Evolutionary conservation across 352 stramenopile species (phyloP).

Genomic region (Thalassiosira mediterranea): DNA sequence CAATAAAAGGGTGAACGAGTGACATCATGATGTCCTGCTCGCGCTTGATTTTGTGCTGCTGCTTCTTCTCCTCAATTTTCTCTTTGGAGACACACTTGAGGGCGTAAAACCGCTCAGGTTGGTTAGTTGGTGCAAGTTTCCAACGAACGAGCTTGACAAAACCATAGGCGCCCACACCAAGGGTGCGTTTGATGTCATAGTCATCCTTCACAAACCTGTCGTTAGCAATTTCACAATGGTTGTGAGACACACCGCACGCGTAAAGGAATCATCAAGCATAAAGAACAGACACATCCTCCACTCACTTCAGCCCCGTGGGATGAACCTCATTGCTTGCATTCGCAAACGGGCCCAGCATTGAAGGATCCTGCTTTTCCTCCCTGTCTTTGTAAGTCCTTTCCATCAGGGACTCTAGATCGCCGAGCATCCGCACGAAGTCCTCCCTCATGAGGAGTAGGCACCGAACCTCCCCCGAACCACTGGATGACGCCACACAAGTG

Average conservation of each 20-base stretch:
- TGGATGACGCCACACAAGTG: conserved; percentile 63
- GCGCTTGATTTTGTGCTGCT: conserved; percentile 92
- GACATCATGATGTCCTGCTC: conserved; percentile 90
- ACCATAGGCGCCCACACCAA: conserved; percentile 93
- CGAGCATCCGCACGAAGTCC: conserved; percentile 92
- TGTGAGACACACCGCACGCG: too few relatives aligned
- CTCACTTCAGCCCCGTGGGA: too few relatives aligned
- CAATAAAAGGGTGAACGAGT: conserved; percentile 90
- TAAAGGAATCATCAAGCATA: too few relatives aligned
- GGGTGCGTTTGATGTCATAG: too few relatives aligned
- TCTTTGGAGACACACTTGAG: conserved; percentile 93
- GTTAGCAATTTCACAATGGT: conserved; percentile 90
- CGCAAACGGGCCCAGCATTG: conserved; percentile 8
- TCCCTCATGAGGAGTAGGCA: conserved; percentile 88
- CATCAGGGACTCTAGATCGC: conserved; percentile 81
- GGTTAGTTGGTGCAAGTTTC: conserved; percentile 62
- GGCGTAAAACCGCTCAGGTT: conserved; percentile 86
- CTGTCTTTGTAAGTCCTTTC: conserved; percentile 26
- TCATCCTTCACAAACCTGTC: conserved; percentile 90
- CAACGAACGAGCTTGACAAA: conserved; percentile 91
- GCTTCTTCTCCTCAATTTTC: conserved; percentile 91
- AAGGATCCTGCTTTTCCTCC: conserved; percentile 9
- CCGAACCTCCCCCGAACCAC: too few relatives aligned
- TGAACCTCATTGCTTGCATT: too few relatives aligned
- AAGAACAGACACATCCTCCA: not conserved